Conservation (phyloP, 805 yeast species). For the Yamadazyma sp. region DNA sequence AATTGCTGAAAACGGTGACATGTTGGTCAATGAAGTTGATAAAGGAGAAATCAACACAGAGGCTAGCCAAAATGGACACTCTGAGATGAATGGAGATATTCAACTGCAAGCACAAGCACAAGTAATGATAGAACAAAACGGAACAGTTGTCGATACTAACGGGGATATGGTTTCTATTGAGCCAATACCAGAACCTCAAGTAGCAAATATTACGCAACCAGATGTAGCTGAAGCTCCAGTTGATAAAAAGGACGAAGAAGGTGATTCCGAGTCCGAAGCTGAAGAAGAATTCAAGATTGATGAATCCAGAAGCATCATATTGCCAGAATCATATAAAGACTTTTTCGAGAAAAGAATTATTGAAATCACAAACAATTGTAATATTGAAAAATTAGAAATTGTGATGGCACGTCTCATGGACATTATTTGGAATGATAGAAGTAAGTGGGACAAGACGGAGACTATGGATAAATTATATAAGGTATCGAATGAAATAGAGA, state of each 20-base stretch:
- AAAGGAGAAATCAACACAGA: conserved; percentile 1
- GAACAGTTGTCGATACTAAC: conserved; percentile 1
- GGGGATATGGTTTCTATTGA: conserved; percentile 1
- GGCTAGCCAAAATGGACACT: conserved; percentile 4
- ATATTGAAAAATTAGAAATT: conserved; percentile 36
- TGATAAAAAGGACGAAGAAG: conserved; percentile 3
- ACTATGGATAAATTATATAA: conserved; percentile 32
- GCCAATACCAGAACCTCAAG: background rate
- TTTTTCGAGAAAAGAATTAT: conserved; percentile 26
- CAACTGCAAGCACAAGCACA: conserved; percentile 4
- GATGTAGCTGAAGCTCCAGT: conserved; percentile 1
- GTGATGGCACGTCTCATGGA: conserved; percentile 67
- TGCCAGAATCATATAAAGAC: conserved; percentile 9
- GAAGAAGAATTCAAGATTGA: conserved; percentile 22
- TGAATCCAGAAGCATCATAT: conserved; percentile 1
- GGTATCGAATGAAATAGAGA: conserved; percentile 17
- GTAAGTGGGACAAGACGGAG: conserved; percentile 41
- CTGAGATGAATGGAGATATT: background rate
- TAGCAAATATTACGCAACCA: background rate
- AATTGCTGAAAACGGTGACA: background rate
- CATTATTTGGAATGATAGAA: conserved; percentile 66
- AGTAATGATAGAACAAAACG: conserved; percentile 2
- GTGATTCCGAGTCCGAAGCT: conserved; percentile 30
- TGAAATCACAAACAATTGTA: conserved; percentile 30
- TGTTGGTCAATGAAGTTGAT: background rate